A percentile compares a stretch with the other conserved stretches of the same genome.
phyloP scores from a whole-genome alignment of 305 asterid genomes.

The Ruellia speciosa region DNA sequence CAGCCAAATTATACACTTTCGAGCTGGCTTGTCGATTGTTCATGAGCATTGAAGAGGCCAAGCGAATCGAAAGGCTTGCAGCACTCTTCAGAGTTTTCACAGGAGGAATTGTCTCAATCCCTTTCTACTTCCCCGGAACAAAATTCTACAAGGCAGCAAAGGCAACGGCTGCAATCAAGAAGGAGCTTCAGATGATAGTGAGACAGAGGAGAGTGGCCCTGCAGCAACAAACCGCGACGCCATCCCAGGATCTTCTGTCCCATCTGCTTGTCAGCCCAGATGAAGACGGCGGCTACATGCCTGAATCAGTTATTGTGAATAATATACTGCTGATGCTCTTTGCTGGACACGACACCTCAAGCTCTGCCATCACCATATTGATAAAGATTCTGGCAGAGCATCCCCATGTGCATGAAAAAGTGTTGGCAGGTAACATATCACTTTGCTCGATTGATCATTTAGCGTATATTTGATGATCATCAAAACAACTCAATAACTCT shows the following conservation, averaged over 20 bases:
- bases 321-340: constrained; percentile 50
- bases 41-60: constrained; percentile 53
- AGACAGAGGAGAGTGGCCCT: constrained; percentile 38
- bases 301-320: constrained; percentile 43
- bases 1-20: constrained; percentile 40
- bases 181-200: constrained; percentile 28
- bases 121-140: constrained; percentile 47
- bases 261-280: constrained; percentile 41
- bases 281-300: constrained; percentile 45
- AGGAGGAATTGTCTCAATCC: constrained; percentile 40
- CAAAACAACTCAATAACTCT: no score
- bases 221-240: constrained; percentile 23
- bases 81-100: constrained; percentile 36
- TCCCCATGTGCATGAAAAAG: constrained; percentile 45
- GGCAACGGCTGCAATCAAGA: constrained; percentile 39
- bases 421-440: constrained; percentile 37
- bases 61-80: constrained; percentile 33
- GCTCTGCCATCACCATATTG: constrained; percentile 36
- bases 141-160: constrained; percentile 37
- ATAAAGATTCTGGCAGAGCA: constrained; percentile 45
- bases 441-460: neutral
- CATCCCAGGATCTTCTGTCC: constrained; percentile 49
- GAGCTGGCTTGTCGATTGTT: constrained; percentile 54
- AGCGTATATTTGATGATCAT: neutral
- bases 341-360: constrained; percentile 66